Evolutionary conservation across 768 basidiomycete genomes (phyloP).

Genomic region (Boletus subcaerulescens): DNA sequence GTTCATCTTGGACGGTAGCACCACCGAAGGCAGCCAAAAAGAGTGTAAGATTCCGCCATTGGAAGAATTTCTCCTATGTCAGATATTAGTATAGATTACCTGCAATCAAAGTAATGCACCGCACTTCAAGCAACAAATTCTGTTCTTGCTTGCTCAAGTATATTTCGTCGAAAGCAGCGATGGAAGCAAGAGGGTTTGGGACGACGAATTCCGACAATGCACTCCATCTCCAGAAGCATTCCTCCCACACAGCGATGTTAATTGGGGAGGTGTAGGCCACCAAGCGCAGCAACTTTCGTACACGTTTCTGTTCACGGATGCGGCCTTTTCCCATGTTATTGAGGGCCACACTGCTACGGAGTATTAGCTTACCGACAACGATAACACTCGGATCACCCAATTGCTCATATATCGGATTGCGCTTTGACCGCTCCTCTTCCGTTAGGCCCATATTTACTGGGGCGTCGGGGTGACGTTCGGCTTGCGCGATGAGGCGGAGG

Average conservation of each 20-base stretch:
- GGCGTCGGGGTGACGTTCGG: conserved; percentile 60
- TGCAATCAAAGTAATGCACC: not conserved
- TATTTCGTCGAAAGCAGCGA: conserved; percentile 34
- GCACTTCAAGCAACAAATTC: conserved; percentile 38
- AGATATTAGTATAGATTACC: conserved; percentile 3
- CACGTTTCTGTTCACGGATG: conserved; percentile 74
- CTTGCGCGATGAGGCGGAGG: conserved; percentile 63
- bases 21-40: conserved; percentile 77
- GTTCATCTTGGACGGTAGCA: conserved; percentile 53
- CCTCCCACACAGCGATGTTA: conserved; percentile 81
- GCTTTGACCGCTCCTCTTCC: conserved; percentile 63
- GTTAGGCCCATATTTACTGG: conserved; percentile 48
- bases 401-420: conserved; percentile 74
- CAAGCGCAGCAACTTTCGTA: conserved; percentile 65
- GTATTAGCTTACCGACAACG: conserved; percentile 56
- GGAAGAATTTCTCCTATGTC: conserved; percentile 62
- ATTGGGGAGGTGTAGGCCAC: conserved; percentile 61
- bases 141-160: conserved; percentile 38
- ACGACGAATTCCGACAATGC: conserved; percentile 58
- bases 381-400: conserved; percentile 72
- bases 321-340: conserved; percentile 49
- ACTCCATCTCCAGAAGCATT: conserved; percentile 76
- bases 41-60: conserved; percentile 84
- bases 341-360: not conserved
- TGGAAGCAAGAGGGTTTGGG: conserved; percentile 34